Base-by-base conservation (phyloP, 305 asterid species). In the Stenogyne calaminthoides region DNA sequence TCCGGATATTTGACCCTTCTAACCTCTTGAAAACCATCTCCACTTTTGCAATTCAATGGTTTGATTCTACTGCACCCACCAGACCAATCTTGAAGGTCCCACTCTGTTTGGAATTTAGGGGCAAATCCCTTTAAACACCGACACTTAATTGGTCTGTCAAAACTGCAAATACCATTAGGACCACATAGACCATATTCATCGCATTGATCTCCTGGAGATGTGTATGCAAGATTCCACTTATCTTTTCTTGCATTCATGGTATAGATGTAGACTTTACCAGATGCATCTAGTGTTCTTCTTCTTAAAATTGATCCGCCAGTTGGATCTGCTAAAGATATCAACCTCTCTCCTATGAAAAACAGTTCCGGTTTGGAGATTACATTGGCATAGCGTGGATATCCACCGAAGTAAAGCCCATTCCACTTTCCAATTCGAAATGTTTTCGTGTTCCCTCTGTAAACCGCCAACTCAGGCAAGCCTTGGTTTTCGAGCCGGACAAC, bases 1-100 rank as follows among this genome's bases (percentile, higher is more conserved):
- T 84, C 91, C 37, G 91, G 88, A 72, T 72, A 65, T 44, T 77
- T 87, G 7, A 83, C 72, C 51, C 78, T 64, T 19, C 7, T 54
- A 32, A 80, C 51, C 72, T 73, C 79, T 0, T 52, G 3, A 71
- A 87, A 87, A 27, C 71, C 80, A 34, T 85, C 83, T 57, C 80
- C 83, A n/a, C 61, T 37, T 12, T 34, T 6, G 44, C 87, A 87
- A 61, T 84, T 44, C 70, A 80, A 47, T 0, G 82, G 72, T 40
- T 4, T 40, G 47, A 40, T 40, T 40, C 47, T 40, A 40, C 0
- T 40, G 47, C 47, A 40, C 2, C 47, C 47, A 40, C n/a, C 47
- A 2, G 47, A 40, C 47, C 47, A 40, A 40, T 40, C 47, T 40
- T 40, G 47, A 9, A 40, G 14, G 4, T 40, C 47, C 47, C 47